Percentiles rank a stretch among this genome's conserved stretches.
These are phyloP conservation scores for Suillus sp. DNA, from an alignment of 768 basidiomycete genomes.

Conservation along the genomic window DNA sequence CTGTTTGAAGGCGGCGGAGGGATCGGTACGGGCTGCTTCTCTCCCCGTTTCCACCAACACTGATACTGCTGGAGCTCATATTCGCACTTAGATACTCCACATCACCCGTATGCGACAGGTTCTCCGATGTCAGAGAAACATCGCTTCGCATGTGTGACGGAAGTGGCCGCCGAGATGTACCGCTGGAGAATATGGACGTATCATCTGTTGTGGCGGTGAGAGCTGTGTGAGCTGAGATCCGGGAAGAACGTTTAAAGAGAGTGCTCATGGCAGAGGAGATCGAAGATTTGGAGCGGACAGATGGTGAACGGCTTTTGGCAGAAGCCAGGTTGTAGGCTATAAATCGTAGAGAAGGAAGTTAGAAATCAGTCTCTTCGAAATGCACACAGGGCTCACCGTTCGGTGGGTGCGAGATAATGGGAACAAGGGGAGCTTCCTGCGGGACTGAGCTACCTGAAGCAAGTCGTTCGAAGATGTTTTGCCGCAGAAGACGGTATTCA, in stretches of 20 bases:
- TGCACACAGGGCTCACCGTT: background rate
- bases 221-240: constrained; percentile 36
- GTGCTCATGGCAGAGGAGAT: constrained; percentile 52
- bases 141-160: constrained; percentile 43
- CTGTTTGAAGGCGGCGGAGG: constrained; percentile 38
- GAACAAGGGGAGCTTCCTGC: constrained; percentile 63
- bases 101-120: constrained; percentile 42
- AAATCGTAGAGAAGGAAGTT: background rate
- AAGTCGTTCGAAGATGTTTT: constrained; percentile 82
- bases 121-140: constrained; percentile 30
- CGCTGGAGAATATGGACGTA: constrained; percentile 36
- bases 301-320: constrained; percentile 44
- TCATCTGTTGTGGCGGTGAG: constrained; percentile 38
- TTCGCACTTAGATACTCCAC: constrained; percentile 17
- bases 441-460: constrained; percentile 60
- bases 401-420: constrained; percentile 43
- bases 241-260: constrained; percentile 53
- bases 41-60: background rate
- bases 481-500: constrained; percentile 81
- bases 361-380: constrained; percentile 18
- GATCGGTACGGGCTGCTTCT: constrained; percentile 48
- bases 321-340: constrained; percentile 27
- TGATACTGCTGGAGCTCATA: constrained; percentile 3
- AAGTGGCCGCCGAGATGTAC: constrained; percentile 45
- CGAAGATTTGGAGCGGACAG: constrained; percentile 54